These are phyloP conservation scores for Fusarium brevicatenulatum DNA, from an alignment of 2,329 filamentous ascomycete species.

Conservation along the genomic window DNA sequence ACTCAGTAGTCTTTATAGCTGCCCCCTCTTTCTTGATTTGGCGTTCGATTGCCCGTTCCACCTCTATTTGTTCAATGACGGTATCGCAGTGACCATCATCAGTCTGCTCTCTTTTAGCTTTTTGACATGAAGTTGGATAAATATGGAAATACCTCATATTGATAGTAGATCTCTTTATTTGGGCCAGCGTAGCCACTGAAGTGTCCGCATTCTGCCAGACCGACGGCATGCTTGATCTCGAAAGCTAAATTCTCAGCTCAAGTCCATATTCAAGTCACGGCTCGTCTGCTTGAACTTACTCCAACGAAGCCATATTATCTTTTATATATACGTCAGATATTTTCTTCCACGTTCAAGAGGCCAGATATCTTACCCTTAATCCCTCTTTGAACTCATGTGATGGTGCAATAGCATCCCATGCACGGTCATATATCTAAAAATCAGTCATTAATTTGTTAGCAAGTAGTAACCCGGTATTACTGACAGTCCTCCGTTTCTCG, in stretches of 20 bases:
- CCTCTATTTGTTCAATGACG: not conserved
- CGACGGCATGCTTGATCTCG: not conserved
- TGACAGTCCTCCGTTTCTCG: not conserved
- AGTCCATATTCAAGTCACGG: fast-evolving
- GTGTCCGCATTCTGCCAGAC: not conserved
- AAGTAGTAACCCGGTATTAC: fast-evolving
- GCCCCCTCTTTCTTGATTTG: not conserved
- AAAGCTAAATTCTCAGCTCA: not conserved
- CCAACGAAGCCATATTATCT: not conserved
- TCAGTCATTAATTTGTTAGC: fast-evolving
- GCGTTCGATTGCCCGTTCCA: not conserved
- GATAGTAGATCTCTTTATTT: not conserved
- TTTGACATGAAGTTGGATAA: fast-evolving
- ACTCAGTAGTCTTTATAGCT: not conserved
- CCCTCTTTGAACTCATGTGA: not conserved
- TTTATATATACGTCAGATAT: fast-evolving
- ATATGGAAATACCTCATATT: not conserved
- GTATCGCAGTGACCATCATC: not conserved
- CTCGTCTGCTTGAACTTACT: fast-evolving
- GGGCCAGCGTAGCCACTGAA: not conserved
- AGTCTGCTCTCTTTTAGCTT: fast-evolving
- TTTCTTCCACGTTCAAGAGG: fast-evolving
- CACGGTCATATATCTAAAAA: not conserved
- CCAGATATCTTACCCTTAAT: not conserved
- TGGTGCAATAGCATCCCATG: not conserved